Evolutionary conservation across 495 filamentous ascomycete genomes (phyloP).

Genomic region (Podospora anserina): DNA sequence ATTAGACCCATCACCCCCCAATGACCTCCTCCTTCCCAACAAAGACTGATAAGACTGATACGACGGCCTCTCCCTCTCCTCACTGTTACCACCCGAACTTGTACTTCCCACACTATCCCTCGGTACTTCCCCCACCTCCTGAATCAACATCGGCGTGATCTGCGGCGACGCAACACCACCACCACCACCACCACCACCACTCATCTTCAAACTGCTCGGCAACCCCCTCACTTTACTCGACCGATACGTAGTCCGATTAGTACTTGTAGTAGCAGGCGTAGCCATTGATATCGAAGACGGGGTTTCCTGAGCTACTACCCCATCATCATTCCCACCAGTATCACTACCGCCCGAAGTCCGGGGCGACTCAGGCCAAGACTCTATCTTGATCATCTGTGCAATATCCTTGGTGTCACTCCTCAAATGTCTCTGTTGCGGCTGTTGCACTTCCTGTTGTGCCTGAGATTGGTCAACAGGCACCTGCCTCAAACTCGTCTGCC

Average conservation of each 20-base stretch:
- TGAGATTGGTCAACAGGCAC: neutral
- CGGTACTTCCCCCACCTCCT: neutral
- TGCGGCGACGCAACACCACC: neutral
- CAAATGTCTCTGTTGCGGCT: neutral
- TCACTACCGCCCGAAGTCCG: neutral
- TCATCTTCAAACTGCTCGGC: neutral
- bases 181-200: neutral
- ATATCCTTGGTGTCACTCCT: neutral
- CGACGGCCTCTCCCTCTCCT: neutral
- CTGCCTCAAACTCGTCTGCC: conserved; percentile 31
- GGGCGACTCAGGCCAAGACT: neutral
- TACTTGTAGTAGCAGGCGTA: neutral
- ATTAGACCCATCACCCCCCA: conserved; percentile 2
- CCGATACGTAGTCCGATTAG: neutral
- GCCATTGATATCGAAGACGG: neutral
- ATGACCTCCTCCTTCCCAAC: neutral
- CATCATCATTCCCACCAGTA: neutral
- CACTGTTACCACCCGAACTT: neutral
- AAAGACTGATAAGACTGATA: neutral
- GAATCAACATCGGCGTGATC: neutral
- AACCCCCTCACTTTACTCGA: neutral
- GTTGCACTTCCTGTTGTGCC: neutral
- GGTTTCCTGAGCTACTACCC: neutral
- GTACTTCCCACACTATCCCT: neutral
- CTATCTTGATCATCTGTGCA: neutral